Evolutionary conservation across 352 stramenopile genomes (phyloP).

Genomic region (Phytophthora sansomeana): DNA sequence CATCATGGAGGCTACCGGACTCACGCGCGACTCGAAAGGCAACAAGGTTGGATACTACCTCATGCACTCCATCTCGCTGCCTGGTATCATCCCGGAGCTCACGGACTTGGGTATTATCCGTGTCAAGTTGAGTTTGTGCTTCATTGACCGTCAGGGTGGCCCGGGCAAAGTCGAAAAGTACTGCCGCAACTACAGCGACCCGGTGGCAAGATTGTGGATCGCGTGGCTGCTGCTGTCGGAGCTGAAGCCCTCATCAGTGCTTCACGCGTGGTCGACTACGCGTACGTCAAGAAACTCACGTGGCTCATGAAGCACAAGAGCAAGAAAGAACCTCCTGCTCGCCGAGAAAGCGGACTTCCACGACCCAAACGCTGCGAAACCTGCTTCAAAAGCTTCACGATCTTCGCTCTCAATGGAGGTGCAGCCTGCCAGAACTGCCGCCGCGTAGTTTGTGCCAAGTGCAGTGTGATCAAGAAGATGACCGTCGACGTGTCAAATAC

Average conservation of each 20-base stretch:
- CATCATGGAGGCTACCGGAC: slow-evolving; percentile 32
- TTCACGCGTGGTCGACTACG: slow-evolving; percentile 45
- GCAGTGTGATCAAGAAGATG: slow-evolving; percentile 62
- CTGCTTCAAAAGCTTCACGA: slow-evolving; percentile 23
- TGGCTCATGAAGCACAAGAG: slow-evolving; percentile 45
- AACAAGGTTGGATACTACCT: slow-evolving; percentile 44
- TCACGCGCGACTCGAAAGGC: slow-evolving; percentile 31
- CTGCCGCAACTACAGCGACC: slow-evolving; percentile 46
- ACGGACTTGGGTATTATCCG: slow-evolving; percentile 50
- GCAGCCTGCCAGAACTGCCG: slow-evolving; percentile 56
- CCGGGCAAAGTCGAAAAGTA: slow-evolving; percentile 47
- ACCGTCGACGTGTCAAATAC: slow-evolving; percentile 51
- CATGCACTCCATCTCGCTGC: slow-evolving; percentile 49
- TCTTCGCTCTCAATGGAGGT: slow-evolving; percentile 24
- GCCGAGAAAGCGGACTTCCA: slow-evolving; percentile 7
- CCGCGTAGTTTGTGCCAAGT: slow-evolving; percentile 51
- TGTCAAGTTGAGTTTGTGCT: slow-evolving; percentile 48
- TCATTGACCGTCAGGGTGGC: slow-evolving; percentile 41
- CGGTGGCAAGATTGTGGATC: slow-evolving; percentile 37
- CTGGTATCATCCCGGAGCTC: slow-evolving; percentile 28
- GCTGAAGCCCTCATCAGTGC: slow-evolving; percentile 34
- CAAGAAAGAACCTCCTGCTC: slow-evolving; percentile 4
- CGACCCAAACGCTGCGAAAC: slow-evolving; percentile 39
- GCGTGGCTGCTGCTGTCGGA: slow-evolving; percentile 28
- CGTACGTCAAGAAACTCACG: slow-evolving; percentile 56